These are phyloP conservation scores for Xenosphaeropsis pyriputrescens DNA, from an alignment of 2,329 filamentous ascomycete genomes.

Conservation along the genomic window DNA sequence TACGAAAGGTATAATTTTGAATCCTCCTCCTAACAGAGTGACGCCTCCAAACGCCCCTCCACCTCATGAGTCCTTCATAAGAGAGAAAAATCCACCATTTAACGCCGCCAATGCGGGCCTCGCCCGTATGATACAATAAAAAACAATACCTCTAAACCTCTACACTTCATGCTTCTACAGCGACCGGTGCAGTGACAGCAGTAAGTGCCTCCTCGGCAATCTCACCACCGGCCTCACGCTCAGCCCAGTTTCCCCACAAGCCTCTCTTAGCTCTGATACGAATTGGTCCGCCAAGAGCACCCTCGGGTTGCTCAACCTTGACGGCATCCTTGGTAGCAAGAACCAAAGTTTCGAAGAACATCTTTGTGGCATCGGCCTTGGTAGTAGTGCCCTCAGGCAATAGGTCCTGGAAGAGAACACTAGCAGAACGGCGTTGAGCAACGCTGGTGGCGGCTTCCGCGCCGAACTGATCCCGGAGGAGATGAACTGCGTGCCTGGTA, in stretches of 20 bases:
- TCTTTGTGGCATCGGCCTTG: conserved; percentile 89
- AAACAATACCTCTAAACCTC: too few species aligned
- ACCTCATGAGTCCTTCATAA: too few species aligned
- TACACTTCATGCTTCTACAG: too few species aligned
- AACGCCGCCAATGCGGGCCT: too few species aligned
- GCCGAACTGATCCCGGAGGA: conserved; percentile 80
- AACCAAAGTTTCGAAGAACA: conserved; percentile 97
- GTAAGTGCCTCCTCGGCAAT: conserved; percentile 21
- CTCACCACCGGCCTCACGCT: conserved; percentile 53
- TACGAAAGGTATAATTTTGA: too few species aligned
- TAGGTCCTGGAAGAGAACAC: conserved; percentile 81
- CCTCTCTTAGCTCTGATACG: conserved; percentile 80
- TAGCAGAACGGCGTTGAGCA: conserved; percentile 58
- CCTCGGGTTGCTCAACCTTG: conserved; percentile 77
- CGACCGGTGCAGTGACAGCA: not conserved
- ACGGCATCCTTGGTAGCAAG: conserved; percentile 96
- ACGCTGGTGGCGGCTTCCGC: conserved; percentile 52
- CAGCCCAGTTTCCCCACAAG: conserved; percentile 96
- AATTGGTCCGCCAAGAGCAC: conserved; percentile 62
- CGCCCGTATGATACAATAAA: too few species aligned
- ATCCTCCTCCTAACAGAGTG: too few species aligned
- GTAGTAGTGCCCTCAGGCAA: conserved; percentile 69
- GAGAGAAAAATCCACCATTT: too few species aligned
- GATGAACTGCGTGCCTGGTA: conserved; percentile 90
- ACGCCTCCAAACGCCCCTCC: too few species aligned